Percentiles rank a stretch among this genome's conserved stretches.
These are phyloP conservation scores for Coniella vitis DNA, from an alignment of 2,329 filamentous ascomycete genomes.

Conservation along the genomic window DNA sequence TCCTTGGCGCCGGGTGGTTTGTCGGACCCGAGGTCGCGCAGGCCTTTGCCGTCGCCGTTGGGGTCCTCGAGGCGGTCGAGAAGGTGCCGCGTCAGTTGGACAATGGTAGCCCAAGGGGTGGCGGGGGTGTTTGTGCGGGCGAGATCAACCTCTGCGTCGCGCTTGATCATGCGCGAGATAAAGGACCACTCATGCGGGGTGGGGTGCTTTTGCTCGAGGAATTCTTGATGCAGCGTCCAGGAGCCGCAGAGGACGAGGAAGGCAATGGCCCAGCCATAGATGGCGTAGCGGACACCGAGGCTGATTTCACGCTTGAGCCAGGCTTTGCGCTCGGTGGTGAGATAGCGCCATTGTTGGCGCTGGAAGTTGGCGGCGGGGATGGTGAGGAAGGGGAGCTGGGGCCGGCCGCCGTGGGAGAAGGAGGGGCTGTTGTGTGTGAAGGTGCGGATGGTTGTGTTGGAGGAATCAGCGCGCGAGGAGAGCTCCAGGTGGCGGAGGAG, in stretches of 20 bases:
- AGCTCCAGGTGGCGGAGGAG: constrained; percentile 18
- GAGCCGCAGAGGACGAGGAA: constrained; percentile 53
- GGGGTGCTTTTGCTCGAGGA: constrained; percentile 67
- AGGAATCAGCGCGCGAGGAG: constrained; percentile 11
- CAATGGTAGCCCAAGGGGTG: constrained; percentile 64
- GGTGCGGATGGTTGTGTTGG: constrained; percentile 23
- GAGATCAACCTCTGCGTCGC: constrained; percentile 55
- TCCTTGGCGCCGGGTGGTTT: constrained; percentile 49
- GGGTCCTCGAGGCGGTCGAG: constrained; percentile 64
- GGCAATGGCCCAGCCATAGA: constrained; percentile 58
- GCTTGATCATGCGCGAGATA: constrained; percentile 59
- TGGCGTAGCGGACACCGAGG: constrained; percentile 60
- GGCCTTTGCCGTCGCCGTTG: constrained; percentile 58
- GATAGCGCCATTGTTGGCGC: constrained; percentile 55
- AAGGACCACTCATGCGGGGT: constrained; percentile 79
- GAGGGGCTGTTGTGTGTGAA: constrained; percentile 53
- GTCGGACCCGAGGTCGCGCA: constrained; percentile 50
- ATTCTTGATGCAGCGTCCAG: constrained; percentile 65
- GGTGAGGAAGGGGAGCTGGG: constrained; percentile 45
- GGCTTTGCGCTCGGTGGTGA: constrained; percentile 70
- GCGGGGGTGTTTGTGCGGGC: constrained; percentile 47
- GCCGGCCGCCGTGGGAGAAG: constrained; percentile 28
- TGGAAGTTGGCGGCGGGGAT: constrained; percentile 31
- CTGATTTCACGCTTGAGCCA: constrained; percentile 67
- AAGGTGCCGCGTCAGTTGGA: constrained; percentile 51